Evolutionary conservation across 129 eudicot genomes (phyloP).

Genomic region (Centella asiatica): DNA sequence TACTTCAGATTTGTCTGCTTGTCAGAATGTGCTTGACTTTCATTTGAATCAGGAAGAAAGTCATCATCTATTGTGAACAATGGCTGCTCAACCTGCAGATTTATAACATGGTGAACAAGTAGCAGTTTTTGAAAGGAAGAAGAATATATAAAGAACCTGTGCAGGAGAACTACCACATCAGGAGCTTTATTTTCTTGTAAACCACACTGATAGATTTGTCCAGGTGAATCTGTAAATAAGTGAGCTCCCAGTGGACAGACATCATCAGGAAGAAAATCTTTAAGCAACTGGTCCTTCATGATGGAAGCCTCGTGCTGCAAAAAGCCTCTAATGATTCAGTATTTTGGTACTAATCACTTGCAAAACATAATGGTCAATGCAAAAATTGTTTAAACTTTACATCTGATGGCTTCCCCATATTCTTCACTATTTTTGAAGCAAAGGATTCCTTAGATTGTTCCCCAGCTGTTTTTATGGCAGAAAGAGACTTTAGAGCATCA

Average conservation of each 20-base stretch:
- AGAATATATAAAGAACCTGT: not conserved
- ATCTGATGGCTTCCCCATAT: constrained; percentile 32
- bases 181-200: constrained; percentile 21
- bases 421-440: constrained; percentile 47
- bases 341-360: not conserved
- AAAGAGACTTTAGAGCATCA: constrained; percentile 52
- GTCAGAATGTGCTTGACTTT: constrained; percentile 31
- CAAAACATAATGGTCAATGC: not conserved
- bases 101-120: not conserved
- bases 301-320: constrained; percentile 39
- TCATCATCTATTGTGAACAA: constrained; percentile 40
- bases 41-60: constrained; percentile 22
- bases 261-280: constrained; percentile 71
- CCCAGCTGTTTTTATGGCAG: constrained; percentile 27
- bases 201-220: constrained; percentile 22
- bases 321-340: constrained; percentile 7
- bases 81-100: constrained; percentile 37
- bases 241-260: constrained; percentile 50
- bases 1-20: constrained; percentile 21
- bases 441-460: constrained; percentile 56
- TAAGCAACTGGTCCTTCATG: constrained; percentile 47
- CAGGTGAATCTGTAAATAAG: constrained; percentile 21
- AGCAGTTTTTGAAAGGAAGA: not conserved
- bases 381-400: constrained; percentile 25
- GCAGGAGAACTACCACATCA: constrained; percentile 26